Evolutionary conservation across 768 basidiomycete genomes (phyloP).

Genomic region (Hemileccinum rubropunctum): DNA sequence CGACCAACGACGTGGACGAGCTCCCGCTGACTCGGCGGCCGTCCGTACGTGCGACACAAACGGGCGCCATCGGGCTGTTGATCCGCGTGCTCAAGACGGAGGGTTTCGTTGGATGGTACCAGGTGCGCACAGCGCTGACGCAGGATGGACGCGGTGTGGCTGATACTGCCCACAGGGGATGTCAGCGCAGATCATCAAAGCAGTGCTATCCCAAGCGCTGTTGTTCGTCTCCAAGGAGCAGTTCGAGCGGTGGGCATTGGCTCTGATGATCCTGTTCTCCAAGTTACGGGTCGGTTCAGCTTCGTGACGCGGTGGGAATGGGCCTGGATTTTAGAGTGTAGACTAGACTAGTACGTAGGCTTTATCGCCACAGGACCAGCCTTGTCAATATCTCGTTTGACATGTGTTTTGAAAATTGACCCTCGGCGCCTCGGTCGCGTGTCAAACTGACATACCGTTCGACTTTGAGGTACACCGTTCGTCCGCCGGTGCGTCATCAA

Average conservation of each 20-base stretch:
- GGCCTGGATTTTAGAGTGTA: too few relatives aligned
- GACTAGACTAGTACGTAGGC: too few relatives aligned
- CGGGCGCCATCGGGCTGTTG: constrained; percentile 79
- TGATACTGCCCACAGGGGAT: constrained; percentile 62
- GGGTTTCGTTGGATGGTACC: constrained; percentile 93
- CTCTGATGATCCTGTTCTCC: constrained; percentile 58
- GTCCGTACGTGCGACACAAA: constrained; percentile 41
- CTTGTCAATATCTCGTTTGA: too few relatives aligned
- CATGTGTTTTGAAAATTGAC: too few relatives aligned
- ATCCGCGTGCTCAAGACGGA: constrained; percentile 66
- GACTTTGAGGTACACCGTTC: too few relatives aligned
- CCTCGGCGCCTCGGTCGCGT: too few relatives aligned
- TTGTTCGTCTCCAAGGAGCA: constrained; percentile 98
- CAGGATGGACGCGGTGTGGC: too few relatives aligned
- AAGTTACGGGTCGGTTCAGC: constrained; percentile 15
- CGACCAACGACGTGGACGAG: constrained; percentile 43
- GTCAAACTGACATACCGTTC: too few relatives aligned
- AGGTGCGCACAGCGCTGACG: too few relatives aligned
- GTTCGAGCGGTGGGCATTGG: constrained; percentile 85
- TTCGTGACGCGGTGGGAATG: constrained; percentile 6
- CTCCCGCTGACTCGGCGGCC: neutral
- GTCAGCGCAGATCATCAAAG: constrained; percentile 94
- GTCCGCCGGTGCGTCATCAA: too few relatives aligned
- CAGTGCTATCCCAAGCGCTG: constrained; percentile 91
- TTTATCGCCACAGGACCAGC: too few relatives aligned